Conservation (phyloP, 179 eudicot species). For the Spergularia azorica region DNA sequence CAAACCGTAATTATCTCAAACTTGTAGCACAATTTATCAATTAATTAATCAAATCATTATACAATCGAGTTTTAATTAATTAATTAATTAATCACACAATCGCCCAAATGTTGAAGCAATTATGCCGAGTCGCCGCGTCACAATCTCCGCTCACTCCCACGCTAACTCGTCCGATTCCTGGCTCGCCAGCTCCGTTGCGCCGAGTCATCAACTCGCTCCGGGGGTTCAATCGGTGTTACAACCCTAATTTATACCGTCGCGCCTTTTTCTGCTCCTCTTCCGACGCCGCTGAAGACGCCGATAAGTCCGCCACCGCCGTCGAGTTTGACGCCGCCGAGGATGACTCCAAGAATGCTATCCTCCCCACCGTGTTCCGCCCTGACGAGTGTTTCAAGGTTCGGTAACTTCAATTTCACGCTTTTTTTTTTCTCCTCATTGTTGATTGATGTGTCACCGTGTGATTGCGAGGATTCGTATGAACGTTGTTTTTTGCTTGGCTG, state of each 20-base stretch:
- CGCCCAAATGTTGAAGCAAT: slow-evolving; percentile 56
- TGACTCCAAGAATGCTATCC: slow-evolving; percentile 56
- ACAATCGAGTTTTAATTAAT: background rate
- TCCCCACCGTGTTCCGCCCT: slow-evolving; percentile 65
- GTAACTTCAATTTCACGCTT: background rate
- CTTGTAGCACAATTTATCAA: background rate
- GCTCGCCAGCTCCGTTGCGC: slow-evolving; percentile 43
- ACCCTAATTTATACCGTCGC: slow-evolving; percentile 42
- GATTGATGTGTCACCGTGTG: background rate
- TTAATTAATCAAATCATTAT: background rate
- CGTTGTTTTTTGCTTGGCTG: slow-evolving; percentile 4
- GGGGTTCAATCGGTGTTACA: slow-evolving; percentile 26
- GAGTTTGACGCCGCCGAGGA: slow-evolving; percentile 49
- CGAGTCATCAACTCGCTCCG: slow-evolving; percentile 47
- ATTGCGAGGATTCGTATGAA: too few relatives aligned
- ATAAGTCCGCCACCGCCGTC: slow-evolving; percentile 28
- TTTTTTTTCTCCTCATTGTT: background rate
- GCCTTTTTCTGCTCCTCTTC: slow-evolving; percentile 58
- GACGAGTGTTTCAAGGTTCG: slow-evolving; percentile 74
- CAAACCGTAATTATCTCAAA: background rate
- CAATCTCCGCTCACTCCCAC: slow-evolving; percentile 27
- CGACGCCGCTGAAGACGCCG: slow-evolving; percentile 29
- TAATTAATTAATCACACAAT: too few relatives aligned
- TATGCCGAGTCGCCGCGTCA: slow-evolving; percentile 38
- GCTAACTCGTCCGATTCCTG: slow-evolving; percentile 39